Evolutionary conservation across 129 eudicot species (phyloP), one percentile per base, ranked within the genome.

Genomic region (Flaveria bidentis): DNA sequence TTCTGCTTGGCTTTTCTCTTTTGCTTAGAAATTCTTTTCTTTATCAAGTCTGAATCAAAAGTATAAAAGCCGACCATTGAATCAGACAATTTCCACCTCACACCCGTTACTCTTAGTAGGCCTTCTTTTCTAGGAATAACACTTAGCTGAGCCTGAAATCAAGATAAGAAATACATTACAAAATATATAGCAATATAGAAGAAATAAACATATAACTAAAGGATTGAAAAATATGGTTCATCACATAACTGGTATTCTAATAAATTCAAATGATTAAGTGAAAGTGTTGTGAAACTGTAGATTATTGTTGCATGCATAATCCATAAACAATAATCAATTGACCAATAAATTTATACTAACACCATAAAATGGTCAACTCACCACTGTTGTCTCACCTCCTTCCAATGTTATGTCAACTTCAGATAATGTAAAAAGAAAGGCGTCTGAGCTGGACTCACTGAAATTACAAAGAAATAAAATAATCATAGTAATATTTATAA

Each of bases 31-130:
- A 67, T 77, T 82, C 75, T 84, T 82, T 86, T 91, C 71, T 69
- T 91, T n/a, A 84, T 72, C 58, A 81, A 25, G 23, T 91, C 92
- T 18, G 87, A 61, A 66, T 85, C 85, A 78, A 94, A 91, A 20
- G 73, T 72, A 77, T 85, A 83, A 83, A 82, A 86, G 60, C 96
- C 99, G 69, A 82, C 73, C 61, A 94, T 91, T 25, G 87, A 91
- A 82, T 90, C 97, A 22, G 99, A 94, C 53, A 94, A 82, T 67
- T 91, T 94, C 99, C 99, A 94, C 78, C 90, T 84, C 30, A 94
- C 93, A 72, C 99, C 99, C 76, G 86, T 91, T 64, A 94, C 74
- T 76, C 83, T 83, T 66, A 94, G 74, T 18, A 72, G 79, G 74
- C 99, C 99, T 82, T 94, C 97, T 71, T 65, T 83, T 84, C 77